Percentiles rank a stretch among this genome's conserved stretches.
phyloP scores from a whole-genome alignment of 2,329 filamentous ascomycete genomes.

The Stagonosporopsis vannaccii region DNA sequence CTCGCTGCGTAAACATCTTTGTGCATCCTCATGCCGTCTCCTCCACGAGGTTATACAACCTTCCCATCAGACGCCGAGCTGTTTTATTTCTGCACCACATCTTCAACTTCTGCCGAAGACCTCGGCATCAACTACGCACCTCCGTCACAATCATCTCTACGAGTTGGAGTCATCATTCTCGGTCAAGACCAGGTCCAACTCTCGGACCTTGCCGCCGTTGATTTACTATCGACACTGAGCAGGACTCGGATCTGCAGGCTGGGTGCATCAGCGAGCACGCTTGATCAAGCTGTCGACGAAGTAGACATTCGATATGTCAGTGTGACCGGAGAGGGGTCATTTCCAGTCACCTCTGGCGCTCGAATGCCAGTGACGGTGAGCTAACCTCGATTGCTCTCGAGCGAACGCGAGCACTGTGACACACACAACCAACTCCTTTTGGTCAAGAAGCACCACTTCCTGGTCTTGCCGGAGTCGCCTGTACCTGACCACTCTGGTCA shows the following conservation, averaged over 20 bases:
- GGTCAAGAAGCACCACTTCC: conserved; percentile 42
- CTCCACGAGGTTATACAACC: conserved; percentile 42
- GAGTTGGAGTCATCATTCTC: conserved; percentile 43
- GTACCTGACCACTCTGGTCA: conserved; percentile 39
- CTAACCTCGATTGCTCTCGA: conserved; percentile 38
- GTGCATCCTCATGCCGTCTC: conserved; percentile 39
- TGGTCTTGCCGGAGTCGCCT: conserved; percentile 45
- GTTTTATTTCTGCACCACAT: conserved; percentile 48
- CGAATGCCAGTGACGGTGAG: conserved; percentile 51
- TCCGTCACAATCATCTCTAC: conserved; percentile 45
- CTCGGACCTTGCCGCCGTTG: conserved; percentile 44
- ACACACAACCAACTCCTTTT: conserved; percentile 35
- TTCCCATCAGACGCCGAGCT: conserved; percentile 47
- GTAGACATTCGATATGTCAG: conserved; percentile 49
- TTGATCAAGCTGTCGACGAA: conserved; percentile 45
- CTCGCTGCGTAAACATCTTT: too few relatives aligned
- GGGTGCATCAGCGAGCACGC: conserved; percentile 31
- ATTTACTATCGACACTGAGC: conserved; percentile 43
- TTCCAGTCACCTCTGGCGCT: conserved; percentile 45
- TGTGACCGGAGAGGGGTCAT: conserved; percentile 47
- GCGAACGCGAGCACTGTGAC: conserved; percentile 28
- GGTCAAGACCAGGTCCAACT: conserved; percentile 41
- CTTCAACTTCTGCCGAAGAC: conserved; percentile 44
- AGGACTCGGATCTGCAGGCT: conserved; percentile 37
- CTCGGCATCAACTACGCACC: conserved; percentile 42